Evolutionary conservation across 805 yeast species (phyloP), one percentile per base, ranked within the genome.

Genomic region (Metschnikowia kofuensis): DNA sequence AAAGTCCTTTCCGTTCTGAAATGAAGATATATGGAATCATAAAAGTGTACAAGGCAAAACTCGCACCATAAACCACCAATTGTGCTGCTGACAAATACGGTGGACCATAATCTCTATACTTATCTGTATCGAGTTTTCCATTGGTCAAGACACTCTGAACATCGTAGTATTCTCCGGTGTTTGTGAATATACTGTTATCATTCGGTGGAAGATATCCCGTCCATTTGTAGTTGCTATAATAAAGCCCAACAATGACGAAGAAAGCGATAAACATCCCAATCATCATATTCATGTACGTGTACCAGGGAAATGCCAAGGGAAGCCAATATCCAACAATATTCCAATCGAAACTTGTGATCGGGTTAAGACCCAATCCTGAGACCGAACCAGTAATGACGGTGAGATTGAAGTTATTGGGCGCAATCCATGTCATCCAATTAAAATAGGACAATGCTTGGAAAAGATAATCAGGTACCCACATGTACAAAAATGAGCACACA

Each of bases 301-400:
- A 35, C 41, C 48, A 46, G 11, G 49, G 40, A 26, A 43, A n/a
- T 26, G 45, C 38, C 43, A 42, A 34, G 6, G 47, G 47, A 10
- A 38, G 37, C 34, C 42, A 30, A 62, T 72, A 75, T 48, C 69
- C 76, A 38, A 83, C 69, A 57, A 80, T 80, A 56, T 77, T 77
- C 87, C 88, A 84, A 64, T 84, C 88, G 58, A 84, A 82, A 15
- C 35, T 40, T n/a, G 85, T 79, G 37, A 83, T 61, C 11, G 90
- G 89, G 52, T 83, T 63, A 59, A 82, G 58, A 16, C 88, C 89
- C 50, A 84, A 67, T 12, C 90, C 90, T 13, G 79, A 66, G 10
- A 66, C 51, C 7, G 78, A 69, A 42, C 92, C 92, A 55, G 85
- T 84, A 14, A 85, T 67, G 59, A 80, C 85, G 53, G 82, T 83